phyloP scores from a whole-genome alignment of 2,329 filamentous ascomycete genomes.

The Exserohilum turcica region DNA sequence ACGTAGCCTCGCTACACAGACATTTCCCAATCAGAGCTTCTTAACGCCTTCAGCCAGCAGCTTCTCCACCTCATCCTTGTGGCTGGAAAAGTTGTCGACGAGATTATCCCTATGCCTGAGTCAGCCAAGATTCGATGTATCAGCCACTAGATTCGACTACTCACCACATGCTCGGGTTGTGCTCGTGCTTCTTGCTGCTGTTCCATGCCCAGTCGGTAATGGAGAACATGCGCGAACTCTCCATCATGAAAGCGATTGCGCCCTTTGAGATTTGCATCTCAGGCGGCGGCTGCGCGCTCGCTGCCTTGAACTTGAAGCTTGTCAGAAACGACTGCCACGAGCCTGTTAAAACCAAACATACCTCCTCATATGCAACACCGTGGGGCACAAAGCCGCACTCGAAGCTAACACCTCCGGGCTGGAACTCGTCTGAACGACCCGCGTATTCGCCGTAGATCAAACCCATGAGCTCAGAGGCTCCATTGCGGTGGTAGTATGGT shows the following conservation, averaged over 20 bases:
- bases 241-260: slow-evolving; percentile 69
- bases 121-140: slow-evolving; percentile 2
- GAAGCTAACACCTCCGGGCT: slow-evolving; percentile 65
- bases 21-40: slow-evolving; percentile 17
- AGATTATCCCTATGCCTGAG: slow-evolving; percentile 49
- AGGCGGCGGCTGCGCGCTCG: slow-evolving; percentile 55
- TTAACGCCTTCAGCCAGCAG: slow-evolving; percentile 47
- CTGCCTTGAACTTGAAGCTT: slow-evolving; percentile 52
- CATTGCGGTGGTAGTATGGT: slow-evolving; percentile 68
- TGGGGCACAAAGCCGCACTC: slow-evolving; percentile 76
- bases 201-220: slow-evolving; percentile 47
- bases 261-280: slow-evolving; percentile 52
- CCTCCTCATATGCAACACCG: slow-evolving; percentile 61
- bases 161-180: slow-evolving; percentile 55
- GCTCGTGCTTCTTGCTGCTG: slow-evolving; percentile 54
- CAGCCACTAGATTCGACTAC: neutral
- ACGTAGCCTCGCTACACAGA: neutral
- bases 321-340: neutral
- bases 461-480: slow-evolving; percentile 70
- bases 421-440: slow-evolving; percentile 58
- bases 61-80: slow-evolving; percentile 55
- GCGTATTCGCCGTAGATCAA: slow-evolving; percentile 65
- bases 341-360: neutral
- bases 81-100: slow-evolving; percentile 58
- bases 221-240: slow-evolving; percentile 51